Conservation (phyloP, 257 asterid genomes). For the Petunia secreta region DNA sequence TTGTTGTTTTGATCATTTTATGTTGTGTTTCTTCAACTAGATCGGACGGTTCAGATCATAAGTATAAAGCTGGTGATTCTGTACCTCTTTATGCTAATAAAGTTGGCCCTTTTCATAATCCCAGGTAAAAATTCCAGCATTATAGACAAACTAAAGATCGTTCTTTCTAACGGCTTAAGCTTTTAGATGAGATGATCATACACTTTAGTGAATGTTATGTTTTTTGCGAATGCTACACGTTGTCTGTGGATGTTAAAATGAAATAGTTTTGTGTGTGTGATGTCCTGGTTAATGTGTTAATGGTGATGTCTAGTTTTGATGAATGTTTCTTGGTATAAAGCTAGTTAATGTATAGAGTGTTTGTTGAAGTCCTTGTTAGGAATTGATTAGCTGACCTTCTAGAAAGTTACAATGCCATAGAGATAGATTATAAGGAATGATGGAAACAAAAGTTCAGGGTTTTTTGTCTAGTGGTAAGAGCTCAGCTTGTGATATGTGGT, state of each 20-base stretch:
- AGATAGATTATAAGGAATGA: neutral
- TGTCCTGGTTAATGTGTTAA: neutral
- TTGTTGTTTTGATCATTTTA: constrained; percentile 37
- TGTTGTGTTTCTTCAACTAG: constrained; percentile 39
- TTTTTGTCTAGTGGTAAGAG: too few relatives aligned
- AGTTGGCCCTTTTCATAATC: constrained; percentile 94
- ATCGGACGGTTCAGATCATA: constrained; percentile 83
- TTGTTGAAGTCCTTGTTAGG: neutral
- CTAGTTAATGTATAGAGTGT: neutral
- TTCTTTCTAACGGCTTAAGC: too few relatives aligned
- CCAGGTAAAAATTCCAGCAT: constrained; percentile 46
- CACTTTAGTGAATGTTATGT: neutral
- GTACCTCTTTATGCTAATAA: constrained; percentile 87
- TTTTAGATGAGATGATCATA: neutral
- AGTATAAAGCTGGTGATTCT: constrained; percentile 64
- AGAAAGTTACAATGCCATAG: neutral
- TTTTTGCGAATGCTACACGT: neutral
- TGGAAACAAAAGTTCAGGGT: neutral
- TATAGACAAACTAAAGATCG: too few relatives aligned
- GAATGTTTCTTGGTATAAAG: neutral
- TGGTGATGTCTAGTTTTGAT: neutral
- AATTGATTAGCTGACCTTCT: neutral
- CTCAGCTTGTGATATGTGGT: too few relatives aligned
- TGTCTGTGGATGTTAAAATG: neutral
- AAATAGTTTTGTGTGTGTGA: neutral